Evolutionary conservation across 164 flowering plant species (phyloP).

Genomic region (Dillenia suffruticosa): DNA sequence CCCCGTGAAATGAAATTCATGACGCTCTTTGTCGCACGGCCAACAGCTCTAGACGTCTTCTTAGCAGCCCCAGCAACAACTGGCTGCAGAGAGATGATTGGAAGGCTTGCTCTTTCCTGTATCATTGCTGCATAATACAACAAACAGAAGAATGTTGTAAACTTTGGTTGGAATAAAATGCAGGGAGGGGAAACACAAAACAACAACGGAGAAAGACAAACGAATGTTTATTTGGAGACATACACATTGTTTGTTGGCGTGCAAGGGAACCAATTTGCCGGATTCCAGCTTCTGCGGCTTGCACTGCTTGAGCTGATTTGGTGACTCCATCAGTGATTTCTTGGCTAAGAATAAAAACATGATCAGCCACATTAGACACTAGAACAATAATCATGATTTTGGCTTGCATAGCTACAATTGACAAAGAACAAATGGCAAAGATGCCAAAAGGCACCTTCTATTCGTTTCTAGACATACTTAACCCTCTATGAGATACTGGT

Average conservation of each 20-base stretch:
- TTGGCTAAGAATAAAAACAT: constrained; percentile 47
- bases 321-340: constrained; percentile 84
- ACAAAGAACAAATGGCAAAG: background rate
- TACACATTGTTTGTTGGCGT: constrained; percentile 72
- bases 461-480: background rate
- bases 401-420: background rate
- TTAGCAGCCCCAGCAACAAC: constrained; percentile 83
- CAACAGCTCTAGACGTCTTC: constrained; percentile 82
- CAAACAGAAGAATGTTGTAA: constrained; percentile 1
- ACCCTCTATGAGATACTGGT: too few relatives aligned
- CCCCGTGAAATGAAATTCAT: constrained; percentile 58
- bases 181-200: background rate
- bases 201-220: background rate
- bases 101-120: constrained; percentile 82
- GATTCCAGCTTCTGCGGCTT: constrained; percentile 89
- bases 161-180: background rate
- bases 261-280: constrained; percentile 72
- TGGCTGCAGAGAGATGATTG: constrained; percentile 71
- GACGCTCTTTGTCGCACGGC: constrained; percentile 61
- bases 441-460: background rate
- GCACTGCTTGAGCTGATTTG: constrained; percentile 82
- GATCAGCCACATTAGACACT: constrained; percentile 2
- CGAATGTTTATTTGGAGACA: constrained; percentile 16
- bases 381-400: background rate
- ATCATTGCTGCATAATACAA: constrained; percentile 59